These are phyloP conservation scores for Trichoderma atroviride DNA, from an alignment of 2,329 filamentous ascomycete genomes.

Conservation along the genomic window DNA sequence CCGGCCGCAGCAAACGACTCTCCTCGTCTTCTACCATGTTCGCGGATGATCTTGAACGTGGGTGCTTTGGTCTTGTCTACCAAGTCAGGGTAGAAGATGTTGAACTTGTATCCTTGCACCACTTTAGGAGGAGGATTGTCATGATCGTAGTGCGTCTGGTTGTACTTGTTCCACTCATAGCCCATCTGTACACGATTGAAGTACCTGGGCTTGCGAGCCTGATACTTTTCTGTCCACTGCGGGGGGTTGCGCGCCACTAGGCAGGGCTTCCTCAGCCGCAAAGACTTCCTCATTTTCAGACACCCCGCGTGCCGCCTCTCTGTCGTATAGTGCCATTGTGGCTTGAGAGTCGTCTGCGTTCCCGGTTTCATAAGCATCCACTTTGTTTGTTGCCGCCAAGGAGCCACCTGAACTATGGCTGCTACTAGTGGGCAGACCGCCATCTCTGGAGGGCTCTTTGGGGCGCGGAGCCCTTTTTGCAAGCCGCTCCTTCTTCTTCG, in stretches of 20 bases:
- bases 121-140: slow-evolving; percentile 98
- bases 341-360: slow-evolving; percentile 84
- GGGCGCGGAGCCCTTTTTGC: slow-evolving; percentile 69
- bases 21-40: slow-evolving; percentile 84
- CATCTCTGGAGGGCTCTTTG: slow-evolving; percentile 45
- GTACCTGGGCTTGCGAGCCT: slow-evolving; percentile 89
- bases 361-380: slow-evolving; percentile 9
- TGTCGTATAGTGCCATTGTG: slow-evolving; percentile 86
- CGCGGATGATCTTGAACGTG: slow-evolving; percentile 93
- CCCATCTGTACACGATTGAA: slow-evolving; percentile 99
- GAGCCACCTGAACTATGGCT: slow-evolving; percentile 11
- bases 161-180: slow-evolving; percentile 99
- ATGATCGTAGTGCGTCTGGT: slow-evolving; percentile 98
- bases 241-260: slow-evolving; percentile 56
- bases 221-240: slow-evolving; percentile 81
- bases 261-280: slow-evolving; percentile 80
- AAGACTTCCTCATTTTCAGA: slow-evolving; percentile 96
- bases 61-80: slow-evolving; percentile 94
- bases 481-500: slow-evolving; percentile 67
- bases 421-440: slow-evolving; percentile 5
- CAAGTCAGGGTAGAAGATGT: slow-evolving; percentile 97
- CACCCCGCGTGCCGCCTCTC: slow-evolving; percentile 88
- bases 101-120: slow-evolving; percentile 99
- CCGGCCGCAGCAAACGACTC: slow-evolving; percentile 92
- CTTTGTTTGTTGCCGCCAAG: slow-evolving; percentile 10